Percentiles rank a stretch among this genome's conserved stretches.
These are phyloP conservation scores for Talaromyces sp. DNA, from an alignment of 2,329 filamentous ascomycete genomes.

Conservation along the genomic window DNA sequence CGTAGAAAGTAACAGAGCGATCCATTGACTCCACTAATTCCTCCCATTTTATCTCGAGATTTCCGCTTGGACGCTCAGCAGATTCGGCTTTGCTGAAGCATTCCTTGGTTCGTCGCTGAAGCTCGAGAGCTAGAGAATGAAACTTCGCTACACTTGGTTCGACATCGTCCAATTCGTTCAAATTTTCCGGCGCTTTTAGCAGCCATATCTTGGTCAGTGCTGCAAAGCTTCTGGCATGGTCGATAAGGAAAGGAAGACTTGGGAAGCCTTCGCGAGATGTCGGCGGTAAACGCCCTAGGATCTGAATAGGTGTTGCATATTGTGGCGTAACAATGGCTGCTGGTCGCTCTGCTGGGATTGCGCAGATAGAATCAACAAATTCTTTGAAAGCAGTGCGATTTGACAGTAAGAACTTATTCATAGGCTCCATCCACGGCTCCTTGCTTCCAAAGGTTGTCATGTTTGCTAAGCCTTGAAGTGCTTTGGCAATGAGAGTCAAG, in stretches of 20 bases:
- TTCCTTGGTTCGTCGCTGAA: conserved; percentile 45
- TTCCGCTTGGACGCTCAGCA: conserved; percentile 47
- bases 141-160: conserved; percentile 42
- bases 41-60: conserved; percentile 49
- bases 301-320: conserved; percentile 89
- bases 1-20: conserved; percentile 40
- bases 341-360: conserved; percentile 70
- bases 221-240: conserved; percentile 80
- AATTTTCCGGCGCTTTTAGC: conserved; percentile 37
- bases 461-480: conserved; percentile 85
- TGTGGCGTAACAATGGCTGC: conserved; percentile 68
- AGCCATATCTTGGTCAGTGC: conserved; percentile 66
- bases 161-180: conserved; percentile 39
- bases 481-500: conserved; percentile 87
- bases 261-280: conserved; percentile 88
- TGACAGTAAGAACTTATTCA: conserved; percentile 80
- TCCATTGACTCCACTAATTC: conserved; percentile 50
- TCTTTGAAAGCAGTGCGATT: conserved; percentile 78
- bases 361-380: conserved; percentile 83
- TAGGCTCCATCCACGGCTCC: conserved; percentile 98
- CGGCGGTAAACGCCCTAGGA: conserved; percentile 75
- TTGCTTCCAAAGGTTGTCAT: conserved; percentile 89
- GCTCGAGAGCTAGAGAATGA: conserved; percentile 42
- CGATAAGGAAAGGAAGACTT: conserved; percentile 86
- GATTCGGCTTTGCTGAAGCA: conserved; percentile 47